phyloP scores from a whole-genome alignment of 495 filamentous ascomycete genomes.

The Penicillium goetzii region DNA sequence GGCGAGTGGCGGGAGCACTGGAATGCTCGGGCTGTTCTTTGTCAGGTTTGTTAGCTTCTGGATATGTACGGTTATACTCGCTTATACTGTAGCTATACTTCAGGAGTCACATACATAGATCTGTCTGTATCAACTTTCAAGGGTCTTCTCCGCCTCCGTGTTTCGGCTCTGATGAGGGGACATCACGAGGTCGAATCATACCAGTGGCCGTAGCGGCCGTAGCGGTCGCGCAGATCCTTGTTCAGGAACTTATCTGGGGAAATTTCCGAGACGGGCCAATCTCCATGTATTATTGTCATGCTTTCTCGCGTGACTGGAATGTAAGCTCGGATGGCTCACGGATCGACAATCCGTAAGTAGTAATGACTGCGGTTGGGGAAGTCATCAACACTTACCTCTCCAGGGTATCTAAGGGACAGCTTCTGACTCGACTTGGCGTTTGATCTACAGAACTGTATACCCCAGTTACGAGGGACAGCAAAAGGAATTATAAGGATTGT shows the following conservation, averaged over 20 bases:
- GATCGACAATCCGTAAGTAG: neutral
- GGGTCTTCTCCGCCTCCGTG: neutral
- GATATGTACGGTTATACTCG: neutral
- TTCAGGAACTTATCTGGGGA: neutral
- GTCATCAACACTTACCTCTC: neutral
- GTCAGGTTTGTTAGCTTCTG: neutral
- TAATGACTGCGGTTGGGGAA: neutral
- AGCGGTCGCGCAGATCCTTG: neutral
- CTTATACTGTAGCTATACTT: neutral
- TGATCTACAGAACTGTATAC: neutral
- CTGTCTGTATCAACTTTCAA: neutral
- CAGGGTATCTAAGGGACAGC: neutral
- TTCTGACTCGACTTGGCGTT: neutral
- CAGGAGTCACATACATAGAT: neutral
- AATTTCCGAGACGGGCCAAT: neutral
- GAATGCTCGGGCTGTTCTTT: neutral
- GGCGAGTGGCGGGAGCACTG: neutral
- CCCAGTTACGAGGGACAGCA: neutral
- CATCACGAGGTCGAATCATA: slow-evolving; percentile 5
- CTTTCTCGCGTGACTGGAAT: slow-evolving; percentile 2
- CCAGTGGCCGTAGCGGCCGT: neutral
- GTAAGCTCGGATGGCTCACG: neutral
- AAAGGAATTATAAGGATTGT: neutral
- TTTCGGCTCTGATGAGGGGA: slow-evolving; percentile 3
- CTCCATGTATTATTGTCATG: slow-evolving; percentile 4